Conservation (phyloP, 148 eudicot species). For the Pouteria glomerata region DNA sequence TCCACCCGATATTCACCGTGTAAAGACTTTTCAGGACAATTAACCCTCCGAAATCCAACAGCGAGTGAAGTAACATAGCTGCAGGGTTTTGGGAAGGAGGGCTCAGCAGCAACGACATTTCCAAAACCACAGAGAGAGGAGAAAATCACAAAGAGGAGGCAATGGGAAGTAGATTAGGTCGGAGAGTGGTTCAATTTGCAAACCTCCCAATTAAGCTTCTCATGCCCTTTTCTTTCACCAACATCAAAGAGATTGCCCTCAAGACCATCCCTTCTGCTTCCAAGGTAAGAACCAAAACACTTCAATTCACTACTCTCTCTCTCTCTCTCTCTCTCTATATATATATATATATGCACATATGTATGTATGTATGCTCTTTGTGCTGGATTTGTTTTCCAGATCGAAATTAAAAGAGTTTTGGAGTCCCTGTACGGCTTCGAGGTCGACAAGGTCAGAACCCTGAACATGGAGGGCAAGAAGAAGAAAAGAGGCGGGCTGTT, state of each 20-base stretch:
- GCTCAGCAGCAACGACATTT: too few species aligned
- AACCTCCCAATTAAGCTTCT: slow-evolving; percentile 88
- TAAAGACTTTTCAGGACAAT: too few species aligned
- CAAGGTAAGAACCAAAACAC: slow-evolving; percentile 39
- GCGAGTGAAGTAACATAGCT: too few species aligned
- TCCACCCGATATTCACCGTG: too few species aligned
- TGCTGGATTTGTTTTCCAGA: slow-evolving; percentile 23
- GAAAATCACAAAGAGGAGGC: background rate
- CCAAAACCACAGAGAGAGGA: background rate
- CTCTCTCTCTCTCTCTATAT: background rate
- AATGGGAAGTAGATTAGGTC: slow-evolving; percentile 65
- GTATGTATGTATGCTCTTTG: background rate
- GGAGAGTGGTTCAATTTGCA: slow-evolving; percentile 68
- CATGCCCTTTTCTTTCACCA: slow-evolving; percentile 80
- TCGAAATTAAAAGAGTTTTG: slow-evolving; percentile 78
- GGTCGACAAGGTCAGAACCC: slow-evolving; percentile 70
- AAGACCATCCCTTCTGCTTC: slow-evolving; percentile 93
- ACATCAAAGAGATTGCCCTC: slow-evolving; percentile 85
- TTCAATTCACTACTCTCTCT: background rate
- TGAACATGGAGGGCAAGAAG: slow-evolving; percentile 95
- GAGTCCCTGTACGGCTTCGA: slow-evolving; percentile 86
- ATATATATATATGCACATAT: background rate
- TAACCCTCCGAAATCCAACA: background rate
- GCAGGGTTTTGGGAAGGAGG: too few species aligned
- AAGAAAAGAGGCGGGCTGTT: slow-evolving; percentile 78